Evolutionary conservation across 129 eudicot species (phyloP).

Genomic region (Calendula officinalis): DNA sequence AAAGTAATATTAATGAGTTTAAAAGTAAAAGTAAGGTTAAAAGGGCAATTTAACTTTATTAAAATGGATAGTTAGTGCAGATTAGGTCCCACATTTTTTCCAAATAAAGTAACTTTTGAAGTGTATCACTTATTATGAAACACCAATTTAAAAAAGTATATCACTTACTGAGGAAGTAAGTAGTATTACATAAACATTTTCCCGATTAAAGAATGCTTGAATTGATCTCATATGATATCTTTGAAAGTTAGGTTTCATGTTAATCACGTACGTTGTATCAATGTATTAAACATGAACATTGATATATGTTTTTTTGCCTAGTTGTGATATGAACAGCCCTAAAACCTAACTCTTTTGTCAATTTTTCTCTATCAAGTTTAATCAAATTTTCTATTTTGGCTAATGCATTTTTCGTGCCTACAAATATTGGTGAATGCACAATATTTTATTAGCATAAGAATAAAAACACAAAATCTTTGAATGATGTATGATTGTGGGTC

Average conservation of each 20-base stretch:
- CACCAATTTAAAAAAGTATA: no score
- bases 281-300: background rate
- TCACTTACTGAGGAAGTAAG: no score
- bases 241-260: slow-evolving; percentile 20
- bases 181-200: background rate
- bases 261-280: slow-evolving; percentile 6
- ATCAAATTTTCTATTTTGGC: slow-evolving; percentile 15
- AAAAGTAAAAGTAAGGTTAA: no score
- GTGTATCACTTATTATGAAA: no score
- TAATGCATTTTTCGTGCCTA: slow-evolving; percentile 12
- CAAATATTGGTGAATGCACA: slow-evolving; percentile 20
- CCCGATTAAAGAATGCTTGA: slow-evolving; percentile 7
- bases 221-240: slow-evolving; percentile 15
- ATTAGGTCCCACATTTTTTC: no score
- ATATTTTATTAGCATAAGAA: background rate
- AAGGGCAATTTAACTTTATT: no score
- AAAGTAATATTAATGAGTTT: no score
- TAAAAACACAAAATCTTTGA: slow-evolving; percentile 22
- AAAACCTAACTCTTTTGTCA: slow-evolving; percentile 15
- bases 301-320: slow-evolving; percentile 10
- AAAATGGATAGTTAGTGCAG: no score
- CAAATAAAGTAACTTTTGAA: no score
- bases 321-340: slow-evolving; percentile 24
- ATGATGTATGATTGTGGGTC: slow-evolving; percentile 35
- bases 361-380: slow-evolving; percentile 18